Percentiles rank a stretch among this genome's conserved stretches.
These are phyloP conservation scores for Yamadazyma dushanensis DNA, from an alignment of 1,139 yeast species.

Conservation along the genomic window DNA sequence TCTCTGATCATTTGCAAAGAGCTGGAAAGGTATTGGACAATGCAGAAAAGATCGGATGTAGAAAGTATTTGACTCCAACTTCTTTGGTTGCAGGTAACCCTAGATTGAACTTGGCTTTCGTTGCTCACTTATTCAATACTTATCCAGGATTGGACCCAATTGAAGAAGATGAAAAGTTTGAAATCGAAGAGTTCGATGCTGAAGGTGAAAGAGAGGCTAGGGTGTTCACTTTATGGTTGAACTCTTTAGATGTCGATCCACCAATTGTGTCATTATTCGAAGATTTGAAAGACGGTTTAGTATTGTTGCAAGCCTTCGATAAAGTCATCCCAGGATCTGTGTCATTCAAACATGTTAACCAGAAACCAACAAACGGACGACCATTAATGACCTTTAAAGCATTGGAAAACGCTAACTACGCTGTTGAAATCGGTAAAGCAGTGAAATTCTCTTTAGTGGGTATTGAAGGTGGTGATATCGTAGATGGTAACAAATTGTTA, in stretches of 20 bases:
- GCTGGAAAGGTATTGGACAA: constrained; percentile 84
- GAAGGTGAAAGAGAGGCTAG: constrained; percentile 99
- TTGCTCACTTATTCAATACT: constrained; percentile 93
- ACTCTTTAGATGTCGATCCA: constrained; percentile 94
- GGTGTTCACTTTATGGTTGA: constrained; percentile 96
- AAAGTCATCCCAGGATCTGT: constrained; percentile 95
- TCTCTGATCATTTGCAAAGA: constrained; percentile 67
- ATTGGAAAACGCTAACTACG: constrained; percentile 92
- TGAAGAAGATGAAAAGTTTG: constrained; percentile 86
- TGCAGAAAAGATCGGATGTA: constrained; percentile 89
- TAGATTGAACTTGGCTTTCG: constrained; percentile 92
- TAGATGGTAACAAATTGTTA: constrained; percentile 87
- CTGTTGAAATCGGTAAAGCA: constrained; percentile 92
- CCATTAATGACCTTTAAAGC: constrained; percentile 91
- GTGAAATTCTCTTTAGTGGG: constrained; percentile 93
- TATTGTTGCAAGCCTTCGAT: constrained; percentile 88
- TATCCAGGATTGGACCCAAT: constrained; percentile 96
- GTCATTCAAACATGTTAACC: constrained; percentile 76
- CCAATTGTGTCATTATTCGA: constrained; percentile 89
- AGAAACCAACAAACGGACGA: constrained; percentile 68
- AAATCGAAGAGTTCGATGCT: constrained; percentile 94
- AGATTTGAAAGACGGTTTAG: constrained; percentile 91
- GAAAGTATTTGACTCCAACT: constrained; percentile 92
- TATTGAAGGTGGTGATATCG: constrained; percentile 96
- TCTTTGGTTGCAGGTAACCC: constrained; percentile 96